Evolutionary conservation across 257 asterid genomes (phyloP), one percentile per base, ranked within the genome.

Genomic region (Solanum etuberosum): DNA sequence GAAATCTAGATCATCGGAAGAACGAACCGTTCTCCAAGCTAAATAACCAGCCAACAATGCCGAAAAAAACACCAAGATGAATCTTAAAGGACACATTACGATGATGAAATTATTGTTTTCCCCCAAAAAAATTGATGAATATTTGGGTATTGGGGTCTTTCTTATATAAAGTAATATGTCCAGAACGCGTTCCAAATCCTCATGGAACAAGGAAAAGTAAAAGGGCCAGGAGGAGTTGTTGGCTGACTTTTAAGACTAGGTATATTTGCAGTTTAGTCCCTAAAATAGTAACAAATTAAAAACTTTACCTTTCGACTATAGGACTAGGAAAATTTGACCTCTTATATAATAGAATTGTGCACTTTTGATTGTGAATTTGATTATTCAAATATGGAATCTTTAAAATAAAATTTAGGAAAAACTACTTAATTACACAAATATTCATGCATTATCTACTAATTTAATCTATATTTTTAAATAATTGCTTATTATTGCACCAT

Each of bases 11-110:
- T 87, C 89, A 42, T 73, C 40, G 48, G 86, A 77, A 35, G 92
- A 83, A 31, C 68, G 32, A 43, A 72, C 89, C 18, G 92, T 68
- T 20, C 38, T 90, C 94, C 97, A 94, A 1, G 95, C 95, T 25
- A 91, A 54, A 84, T 92, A 93, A 18, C 83, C 97, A 2, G 94
- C 95, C 87, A 92, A 86, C 3, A 84, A 81, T 1, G 96, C 96
- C 15, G 96, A 93, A 77, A 93, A 88, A 63, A 94, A 91, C 84
- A 92, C 92, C 91, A 91, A 34, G 10, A 94, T 73, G 91, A 94
- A 88, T 67, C 97, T 89, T 72, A 93, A 31, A 54, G 97, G 95
- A 84, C 95, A 93, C 95, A 93, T 91, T 18, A 54, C 21, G 73
- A 65, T 34, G 42, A 42, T 61, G 76, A 35, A 54, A 16, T 83